Evolutionary conservation across 2,329 filamentous ascomycete species (phyloP).

Genomic region (Pseudomassariella vexata): DNA sequence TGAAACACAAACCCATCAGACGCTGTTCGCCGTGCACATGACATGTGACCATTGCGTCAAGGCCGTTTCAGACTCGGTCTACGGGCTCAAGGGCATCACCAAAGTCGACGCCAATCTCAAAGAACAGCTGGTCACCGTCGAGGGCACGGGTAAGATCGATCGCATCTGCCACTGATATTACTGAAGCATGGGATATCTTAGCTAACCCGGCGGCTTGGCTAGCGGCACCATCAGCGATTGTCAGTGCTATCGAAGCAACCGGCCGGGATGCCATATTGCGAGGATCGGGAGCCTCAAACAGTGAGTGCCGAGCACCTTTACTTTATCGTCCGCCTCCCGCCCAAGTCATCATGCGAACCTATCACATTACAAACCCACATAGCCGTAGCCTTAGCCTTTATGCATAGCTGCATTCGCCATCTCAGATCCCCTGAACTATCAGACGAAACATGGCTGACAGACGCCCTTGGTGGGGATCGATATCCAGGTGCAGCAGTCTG

Average conservation of each 20-base stretch:
- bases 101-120: conserved; percentile 78
- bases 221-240: conserved; percentile 84
- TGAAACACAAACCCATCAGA: conserved; percentile 46
- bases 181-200: not conserved
- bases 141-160: conserved; percentile 63
- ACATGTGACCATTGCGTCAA: conserved; percentile 86
- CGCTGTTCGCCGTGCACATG: conserved; percentile 90
- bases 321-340: conserved; percentile 2
- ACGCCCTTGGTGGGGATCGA: too few relatives aligned
- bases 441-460: too few relatives aligned
- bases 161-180: conserved; percentile 14
- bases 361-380: too few relatives aligned
- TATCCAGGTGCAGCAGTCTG: conserved; percentile 76
- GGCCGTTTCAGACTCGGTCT: conserved; percentile 73
- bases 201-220: conserved; percentile 7
- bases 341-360: too few relatives aligned
- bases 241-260: conserved; percentile 80
- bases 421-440: too few relatives aligned
- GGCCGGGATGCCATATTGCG: conserved; percentile 92
- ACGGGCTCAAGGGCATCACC: conserved; percentile 71
- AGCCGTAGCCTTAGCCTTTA: not conserved
- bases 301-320: conserved; percentile 43
- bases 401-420: conserved; percentile 3
- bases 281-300: conserved; percentile 79
- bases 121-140: conserved; percentile 76